Percentiles rank a stretch among this genome's conserved stretches.
These are phyloP conservation scores for Diaporthe batatas DNA, from an alignment of 2,329 filamentous ascomycete species.

Conservation along the genomic window DNA sequence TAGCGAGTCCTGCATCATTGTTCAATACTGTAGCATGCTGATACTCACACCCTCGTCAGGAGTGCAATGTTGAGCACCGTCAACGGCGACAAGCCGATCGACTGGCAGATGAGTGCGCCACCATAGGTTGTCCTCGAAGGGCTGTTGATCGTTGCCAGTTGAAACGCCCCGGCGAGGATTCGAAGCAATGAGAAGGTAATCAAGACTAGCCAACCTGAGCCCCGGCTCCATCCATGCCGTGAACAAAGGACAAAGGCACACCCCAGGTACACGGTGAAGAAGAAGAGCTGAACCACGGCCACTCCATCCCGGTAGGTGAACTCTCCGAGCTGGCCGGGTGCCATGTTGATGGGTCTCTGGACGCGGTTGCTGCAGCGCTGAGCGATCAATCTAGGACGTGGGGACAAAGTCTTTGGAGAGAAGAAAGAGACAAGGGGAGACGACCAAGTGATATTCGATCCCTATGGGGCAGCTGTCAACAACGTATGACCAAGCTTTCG, in stretches of 20 bases:
- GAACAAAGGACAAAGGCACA: constrained; percentile 48
- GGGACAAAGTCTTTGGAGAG: not conserved
- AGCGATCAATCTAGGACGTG: not conserved
- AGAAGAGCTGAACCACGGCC: constrained; percentile 49
- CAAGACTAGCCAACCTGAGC: constrained; percentile 49
- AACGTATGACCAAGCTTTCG: constrained; percentile 4
- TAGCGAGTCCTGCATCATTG: not conserved
- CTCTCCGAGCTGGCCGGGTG: not conserved
- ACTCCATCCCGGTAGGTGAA: constrained; percentile 49
- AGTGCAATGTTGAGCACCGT: constrained; percentile 48
- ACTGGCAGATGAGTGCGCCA: constrained; percentile 47
- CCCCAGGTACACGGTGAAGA: constrained; percentile 47
- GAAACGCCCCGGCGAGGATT: constrained; percentile 47
- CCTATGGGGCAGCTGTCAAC: not conserved
- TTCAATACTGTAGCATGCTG: not conserved
- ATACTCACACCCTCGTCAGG: constrained; percentile 48
- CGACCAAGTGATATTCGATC: not conserved
- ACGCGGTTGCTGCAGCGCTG: not conserved
- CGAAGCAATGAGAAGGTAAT: constrained; percentile 49
- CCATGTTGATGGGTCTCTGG: not conserved
- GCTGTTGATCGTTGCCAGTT: constrained; percentile 46
- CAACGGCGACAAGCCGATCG: constrained; percentile 49
- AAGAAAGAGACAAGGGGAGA: not conserved
- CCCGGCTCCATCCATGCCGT: constrained; percentile 47
- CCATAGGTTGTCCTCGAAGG: constrained; percentile 43